phyloP scores from a whole-genome alignment of 768 basidiomycete species.

The Podaxis sp. region DNA sequence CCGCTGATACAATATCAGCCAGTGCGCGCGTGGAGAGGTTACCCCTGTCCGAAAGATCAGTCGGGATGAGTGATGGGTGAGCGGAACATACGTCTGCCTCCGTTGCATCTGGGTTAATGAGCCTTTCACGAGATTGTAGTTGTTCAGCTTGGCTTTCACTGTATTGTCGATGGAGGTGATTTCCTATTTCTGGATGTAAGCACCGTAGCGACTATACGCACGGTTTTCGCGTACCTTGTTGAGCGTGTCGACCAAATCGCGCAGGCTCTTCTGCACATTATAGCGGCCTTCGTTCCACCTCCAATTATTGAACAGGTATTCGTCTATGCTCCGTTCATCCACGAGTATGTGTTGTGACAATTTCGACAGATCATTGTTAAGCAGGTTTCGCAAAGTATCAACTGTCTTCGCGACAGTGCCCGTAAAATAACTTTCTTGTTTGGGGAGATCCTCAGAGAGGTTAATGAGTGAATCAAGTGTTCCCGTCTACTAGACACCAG shows the following conservation, averaged over 20 bases:
- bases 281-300: conserved; percentile 94
- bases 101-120: conserved; percentile 89
- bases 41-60: conserved; percentile 37
- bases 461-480: conserved; percentile 88
- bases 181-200: conserved; percentile 54
- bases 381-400: conserved; percentile 86
- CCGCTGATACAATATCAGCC: conserved; percentile 78
- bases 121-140: conserved; percentile 94
- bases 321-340: conserved; percentile 77
- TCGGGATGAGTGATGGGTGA: conserved; percentile 7
- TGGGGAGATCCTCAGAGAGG: conserved; percentile 90
- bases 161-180: conserved; percentile 92
- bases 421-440: conserved; percentile 88
- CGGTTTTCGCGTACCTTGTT: conserved; percentile 60
- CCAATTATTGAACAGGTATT: conserved; percentile 81
- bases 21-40: conserved; percentile 92
- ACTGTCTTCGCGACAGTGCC: conserved; percentile 87
- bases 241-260: conserved; percentile 83
- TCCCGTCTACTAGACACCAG: conserved; percentile 65
- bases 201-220: conserved; percentile 1
- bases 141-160: conserved; percentile 88
- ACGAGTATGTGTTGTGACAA: conserved; percentile 75
- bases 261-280: conserved; percentile 75
- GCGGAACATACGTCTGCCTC: conserved; percentile 72
- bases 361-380: conserved; percentile 83